Evolutionary conservation across 495 filamentous ascomycete genomes (phyloP).

Genomic region (Tirmania nivea): DNA sequence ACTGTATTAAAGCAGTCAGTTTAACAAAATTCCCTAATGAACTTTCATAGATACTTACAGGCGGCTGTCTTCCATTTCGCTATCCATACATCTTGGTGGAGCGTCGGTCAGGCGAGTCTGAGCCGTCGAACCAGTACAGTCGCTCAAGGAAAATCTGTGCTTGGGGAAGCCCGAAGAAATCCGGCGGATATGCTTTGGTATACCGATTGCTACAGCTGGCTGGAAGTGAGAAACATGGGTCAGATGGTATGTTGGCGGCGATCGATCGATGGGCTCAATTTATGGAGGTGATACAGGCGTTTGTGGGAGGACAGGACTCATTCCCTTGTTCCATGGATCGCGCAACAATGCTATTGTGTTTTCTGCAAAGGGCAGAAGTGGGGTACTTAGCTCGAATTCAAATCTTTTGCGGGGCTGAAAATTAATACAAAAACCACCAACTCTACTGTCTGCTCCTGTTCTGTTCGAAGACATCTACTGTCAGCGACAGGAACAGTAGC

Average conservation of each 20-base stretch:
- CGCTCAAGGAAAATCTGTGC: conserved; percentile 71
- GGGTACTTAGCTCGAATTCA: too few species aligned
- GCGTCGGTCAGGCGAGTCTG: conserved; percentile 51
- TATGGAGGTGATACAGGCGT: neutral
- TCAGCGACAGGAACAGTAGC: neutral
- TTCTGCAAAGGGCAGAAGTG: too few species aligned
- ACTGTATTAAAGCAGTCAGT: too few species aligned
- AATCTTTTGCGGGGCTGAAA: too few species aligned
- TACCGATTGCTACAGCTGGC: neutral
- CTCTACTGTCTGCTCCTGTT: too few species aligned
- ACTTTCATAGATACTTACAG: conserved; percentile 27
- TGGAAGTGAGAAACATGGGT: neutral
- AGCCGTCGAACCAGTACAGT: conserved; percentile 41
- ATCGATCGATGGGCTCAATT: too few species aligned
- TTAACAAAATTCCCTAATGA: too few species aligned
- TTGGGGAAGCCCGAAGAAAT: conserved; percentile 57
- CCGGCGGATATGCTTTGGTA: conserved; percentile 54
- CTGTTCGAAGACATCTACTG: too few species aligned
- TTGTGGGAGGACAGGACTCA: neutral
- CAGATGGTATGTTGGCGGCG: neutral
- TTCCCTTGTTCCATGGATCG: too few species aligned
- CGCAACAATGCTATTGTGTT: too few species aligned
- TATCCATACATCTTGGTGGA: conserved; percentile 49
- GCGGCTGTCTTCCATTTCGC: conserved; percentile 43
- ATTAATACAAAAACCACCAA: too few species aligned